A percentile compares a stretch with the other conserved stretches of the same genome.
Evolutionary conservation across 148 eudicot genomes (phyloP).

Genomic region (Oxyria digyna): DNA sequence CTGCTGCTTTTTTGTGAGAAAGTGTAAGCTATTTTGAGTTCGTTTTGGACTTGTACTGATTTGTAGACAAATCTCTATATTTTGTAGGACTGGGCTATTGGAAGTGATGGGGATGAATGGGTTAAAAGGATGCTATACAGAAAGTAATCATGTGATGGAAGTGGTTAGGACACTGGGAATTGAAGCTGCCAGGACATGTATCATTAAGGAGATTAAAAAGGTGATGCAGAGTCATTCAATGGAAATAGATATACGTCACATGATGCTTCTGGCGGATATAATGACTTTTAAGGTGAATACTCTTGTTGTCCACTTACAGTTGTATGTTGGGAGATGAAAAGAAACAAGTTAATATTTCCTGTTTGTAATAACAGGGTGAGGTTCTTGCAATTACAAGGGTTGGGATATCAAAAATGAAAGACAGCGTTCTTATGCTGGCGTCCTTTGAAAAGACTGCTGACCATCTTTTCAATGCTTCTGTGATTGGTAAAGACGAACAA

Average conservation of each 20-base stretch:
- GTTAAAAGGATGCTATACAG: constrained; percentile 45
- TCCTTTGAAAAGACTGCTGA: constrained; percentile 92
- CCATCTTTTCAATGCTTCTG: constrained; percentile 81
- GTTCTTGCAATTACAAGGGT: constrained; percentile 71
- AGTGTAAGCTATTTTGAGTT: not conserved
- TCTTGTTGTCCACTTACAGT: not conserved
- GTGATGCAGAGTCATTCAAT: constrained; percentile 72
- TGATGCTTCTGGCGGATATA: constrained; percentile 95
- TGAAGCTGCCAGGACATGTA: constrained; percentile 70
- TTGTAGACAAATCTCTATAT: not conserved
- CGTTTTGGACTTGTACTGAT: not conserved
- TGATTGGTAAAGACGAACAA: constrained; percentile 65
- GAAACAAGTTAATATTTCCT: not conserved
- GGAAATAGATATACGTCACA: constrained; percentile 83
- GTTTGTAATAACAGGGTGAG: constrained; percentile 44
- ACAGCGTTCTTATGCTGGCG: constrained; percentile 90
- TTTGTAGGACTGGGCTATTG: constrained; percentile 56
- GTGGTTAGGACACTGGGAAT: constrained; percentile 64
- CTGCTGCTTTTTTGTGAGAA: not conserved
- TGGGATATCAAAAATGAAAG: constrained; percentile 85
- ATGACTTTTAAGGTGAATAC: constrained; percentile 73
- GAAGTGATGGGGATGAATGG: constrained; percentile 84
- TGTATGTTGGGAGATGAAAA: not conserved
- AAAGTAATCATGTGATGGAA: constrained; percentile 77
- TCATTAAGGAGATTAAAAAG: constrained; percentile 59